phyloP scores from a whole-genome alignment of 2,329 filamentous ascomycete genomes.

The Ilyonectria mors-panacis region DNA sequence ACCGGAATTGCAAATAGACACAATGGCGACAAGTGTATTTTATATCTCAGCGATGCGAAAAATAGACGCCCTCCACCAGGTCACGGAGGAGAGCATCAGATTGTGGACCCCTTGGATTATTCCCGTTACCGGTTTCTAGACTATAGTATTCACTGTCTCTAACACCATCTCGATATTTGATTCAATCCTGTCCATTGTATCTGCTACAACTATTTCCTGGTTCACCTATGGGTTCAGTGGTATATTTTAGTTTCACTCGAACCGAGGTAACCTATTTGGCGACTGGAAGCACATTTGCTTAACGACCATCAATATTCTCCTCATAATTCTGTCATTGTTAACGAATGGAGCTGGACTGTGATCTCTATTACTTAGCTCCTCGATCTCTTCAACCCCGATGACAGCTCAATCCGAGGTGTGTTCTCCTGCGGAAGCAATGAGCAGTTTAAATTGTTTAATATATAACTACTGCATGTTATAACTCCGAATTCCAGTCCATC shows the following conservation, averaged over 20 bases:
- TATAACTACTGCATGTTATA: too few species aligned
- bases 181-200: constrained; percentile 47
- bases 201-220: constrained; percentile 46
- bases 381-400: constrained; percentile 34
- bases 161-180: constrained; percentile 50
- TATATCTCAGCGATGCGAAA: constrained; percentile 37
- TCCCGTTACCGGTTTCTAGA: constrained; percentile 42
- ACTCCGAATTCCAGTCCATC: too few species aligned
- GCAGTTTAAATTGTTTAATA: constrained; percentile 17
- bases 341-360: constrained; percentile 46
- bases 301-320: constrained; percentile 36
- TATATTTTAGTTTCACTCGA: constrained; percentile 47
- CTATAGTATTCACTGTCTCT: constrained; percentile 45
- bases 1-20: constrained; percentile 45
- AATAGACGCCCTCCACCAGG: constrained; percentile 37
- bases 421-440: constrained; percentile 45
- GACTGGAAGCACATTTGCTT: constrained; percentile 40
- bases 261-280: constrained; percentile 34
- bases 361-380: constrained; percentile 44
- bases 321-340: constrained; percentile 40
- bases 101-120: constrained; percentile 48
- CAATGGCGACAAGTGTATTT: constrained; percentile 46
- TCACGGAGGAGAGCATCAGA: constrained; percentile 40
- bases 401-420: constrained; percentile 38
- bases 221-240: constrained; percentile 45